Evolutionary conservation across 1,284 basidiomycete genomes (phyloP), one percentile per base, ranked within the genome.

Genomic region (Microbotryomycetes sp.): DNA sequence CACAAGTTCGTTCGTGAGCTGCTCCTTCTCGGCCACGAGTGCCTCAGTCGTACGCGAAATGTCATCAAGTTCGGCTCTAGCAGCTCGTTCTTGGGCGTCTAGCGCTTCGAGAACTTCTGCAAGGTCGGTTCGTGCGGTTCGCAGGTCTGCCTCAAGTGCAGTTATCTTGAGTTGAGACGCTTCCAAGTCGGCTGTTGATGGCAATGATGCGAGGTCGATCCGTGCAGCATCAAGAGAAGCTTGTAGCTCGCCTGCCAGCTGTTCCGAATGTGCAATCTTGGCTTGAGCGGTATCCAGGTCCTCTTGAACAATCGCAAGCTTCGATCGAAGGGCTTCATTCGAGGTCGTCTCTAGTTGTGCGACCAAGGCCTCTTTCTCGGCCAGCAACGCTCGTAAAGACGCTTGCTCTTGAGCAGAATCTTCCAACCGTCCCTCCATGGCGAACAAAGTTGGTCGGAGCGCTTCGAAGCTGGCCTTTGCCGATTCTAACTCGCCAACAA

Each of bases 101-200:
- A 49, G 46, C 3, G 51, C 55, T 6, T 54, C 26, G 6, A 16
- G 5, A 9, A 27, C 55, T 5, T 23, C 45, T 16, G 23, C 48
- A 45, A 50, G 59, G 23, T 60, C 49, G 15, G 11, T 9, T 6
- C 27, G 9, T 1, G 54, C 29, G 3, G 48, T 52, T 16, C 26
- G 49, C 48, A 64, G 56, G 16, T 64, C 52, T n/a, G 57, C 56
- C 50, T 64, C 56, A 35, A 64, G 49, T 21, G 52, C 15, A 2
- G 24, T 15, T 23, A 61, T 28, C 5, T 54, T 56, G 11, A 41
- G 49, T 41, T 58, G 59, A 2, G 54, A 28, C 31, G 56, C 59
- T 24, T 61, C 56, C 49, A 47, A 18, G 52, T 24, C 18, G 29
- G 4, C 16, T 29, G 1, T 28, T 6, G n/a, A 54, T 45, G 15